Conservation (phyloP, 2,329 filamentous ascomycete species). For the Cladophialophora exuberans region DNA sequence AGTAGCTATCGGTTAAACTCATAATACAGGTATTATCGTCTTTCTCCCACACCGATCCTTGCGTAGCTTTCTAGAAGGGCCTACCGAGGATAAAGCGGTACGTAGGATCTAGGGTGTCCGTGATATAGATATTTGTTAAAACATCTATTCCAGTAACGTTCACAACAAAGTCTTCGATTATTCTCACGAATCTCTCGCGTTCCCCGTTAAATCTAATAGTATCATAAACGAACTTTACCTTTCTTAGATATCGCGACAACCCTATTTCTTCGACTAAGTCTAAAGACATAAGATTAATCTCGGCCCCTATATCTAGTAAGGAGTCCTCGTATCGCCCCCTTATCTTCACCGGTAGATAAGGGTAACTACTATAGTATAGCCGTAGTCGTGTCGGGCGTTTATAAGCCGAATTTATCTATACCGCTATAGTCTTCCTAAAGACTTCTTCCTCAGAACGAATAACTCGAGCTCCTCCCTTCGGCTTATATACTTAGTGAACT, state of each 20-base stretch:
- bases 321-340: neutral
- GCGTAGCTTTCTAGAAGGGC: neutral
- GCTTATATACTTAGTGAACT: neutral
- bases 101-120: neutral
- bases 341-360: neutral
- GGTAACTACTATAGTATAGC: neutral
- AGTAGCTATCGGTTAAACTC: neutral
- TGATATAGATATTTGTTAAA: slow-evolving; percentile 1
- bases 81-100: neutral
- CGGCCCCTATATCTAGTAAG: neutral
- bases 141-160: neutral
- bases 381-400: neutral
- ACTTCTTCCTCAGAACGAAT: neutral
- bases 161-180: slow-evolving; percentile 4
- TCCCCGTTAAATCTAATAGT: neutral
- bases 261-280: neutral
- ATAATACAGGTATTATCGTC: neutral
- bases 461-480: neutral
- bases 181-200: neutral
- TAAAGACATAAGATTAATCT: neutral
- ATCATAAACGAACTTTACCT: neutral
- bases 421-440: neutral
- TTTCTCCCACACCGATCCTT: neutral
- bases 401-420: neutral
- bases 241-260: neutral